Base-by-base conservation (phyloP, 108 stramenopile genomes). In the Parmales sp. region DNA sequence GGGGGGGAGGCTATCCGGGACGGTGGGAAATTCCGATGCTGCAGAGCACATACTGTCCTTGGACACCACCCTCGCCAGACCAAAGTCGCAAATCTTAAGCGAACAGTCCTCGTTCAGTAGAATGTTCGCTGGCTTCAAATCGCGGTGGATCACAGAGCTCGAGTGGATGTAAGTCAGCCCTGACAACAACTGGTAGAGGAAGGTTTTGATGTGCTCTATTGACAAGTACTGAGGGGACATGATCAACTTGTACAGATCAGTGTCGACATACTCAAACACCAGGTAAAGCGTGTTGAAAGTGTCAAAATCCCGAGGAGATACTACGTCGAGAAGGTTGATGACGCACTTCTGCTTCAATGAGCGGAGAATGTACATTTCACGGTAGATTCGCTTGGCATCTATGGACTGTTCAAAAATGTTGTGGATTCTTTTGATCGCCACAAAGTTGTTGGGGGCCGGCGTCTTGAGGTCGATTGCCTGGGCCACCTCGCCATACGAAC, bases 41-140 rank as follows among this genome's bases (percentile, higher is more conserved):
- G 43, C 13, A 44, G 16, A 44, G 13, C 13, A 9, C 13, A 44
- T 44, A 9, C 9, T 44, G 16, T 9, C 43, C 43, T 16, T 13
- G 13, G 16, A 16, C 43, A 9, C 94, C 38, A 94, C 93, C 41
- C 98, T 71, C 1, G 96, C 93, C 13, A 99, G 88, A 9, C 96
- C 98, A 81, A 97, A 99, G 78, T 99, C 98, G 72, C 96, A 97
- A 51, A 99, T 91, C 83, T 99, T 96, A 0, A 99, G 69, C 5
- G 93, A 87, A 71, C 98, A 99, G 78, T 96, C 95, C 78, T 96
- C 96, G 72, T 94, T 96, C 43, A 99, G 74, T 9, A 99, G 77
- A 45, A 73, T 69, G 50, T 72, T 73, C 37, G 76, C 72, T 19
- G 76, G 79, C 69, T 76, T 76, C 26, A 90, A 65, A 66, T 93